Evolutionary conservation across 2,329 filamentous ascomycete species (phyloP).

Genomic region (Stenocarpella maydis): DNA sequence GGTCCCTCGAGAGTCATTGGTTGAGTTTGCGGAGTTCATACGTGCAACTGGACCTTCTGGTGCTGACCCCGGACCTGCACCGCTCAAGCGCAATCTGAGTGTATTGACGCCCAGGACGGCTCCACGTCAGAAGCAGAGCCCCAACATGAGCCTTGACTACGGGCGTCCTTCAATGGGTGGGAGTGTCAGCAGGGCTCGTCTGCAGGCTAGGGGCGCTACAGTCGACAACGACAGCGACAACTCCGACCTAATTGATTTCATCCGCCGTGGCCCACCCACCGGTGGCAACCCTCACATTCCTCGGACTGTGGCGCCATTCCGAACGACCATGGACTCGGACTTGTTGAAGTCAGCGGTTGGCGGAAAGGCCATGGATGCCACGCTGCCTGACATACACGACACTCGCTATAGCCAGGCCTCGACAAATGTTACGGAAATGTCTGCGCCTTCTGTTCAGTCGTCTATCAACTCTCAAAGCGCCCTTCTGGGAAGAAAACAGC

Average conservation of each 20-base stretch:
- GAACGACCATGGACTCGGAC: conserved; percentile 86
- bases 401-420: conserved; percentile 65
- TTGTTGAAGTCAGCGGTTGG: conserved; percentile 67
- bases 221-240: conserved; percentile 71
- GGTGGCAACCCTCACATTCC: conserved; percentile 74
- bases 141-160: conserved; percentile 50
- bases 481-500: conserved; percentile 57
- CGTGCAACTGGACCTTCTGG: conserved; percentile 79
- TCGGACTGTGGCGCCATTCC: conserved; percentile 83
- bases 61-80: conserved; percentile 39
- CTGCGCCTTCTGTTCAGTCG: conserved; percentile 65
- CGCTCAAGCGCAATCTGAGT: conserved; percentile 35
- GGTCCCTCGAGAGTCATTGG: conserved; percentile 73
- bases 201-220: conserved; percentile 76
- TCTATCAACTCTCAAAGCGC: conserved; percentile 80
- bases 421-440: conserved; percentile 64
- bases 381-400: conserved; percentile 63
- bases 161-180: conserved; percentile 47
- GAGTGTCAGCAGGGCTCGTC: conserved; percentile 55
- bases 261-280: conserved; percentile 81
- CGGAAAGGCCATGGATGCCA: conserved; percentile 65
- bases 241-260: conserved; percentile 93
- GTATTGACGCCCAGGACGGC: conserved; percentile 47
- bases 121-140: conserved; percentile 41
- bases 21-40: conserved; percentile 90